These are phyloP conservation scores for Wallacemonas rigidus DNA, from an alignment of 208 protist genomes.

Conservation along the genomic window DNA sequence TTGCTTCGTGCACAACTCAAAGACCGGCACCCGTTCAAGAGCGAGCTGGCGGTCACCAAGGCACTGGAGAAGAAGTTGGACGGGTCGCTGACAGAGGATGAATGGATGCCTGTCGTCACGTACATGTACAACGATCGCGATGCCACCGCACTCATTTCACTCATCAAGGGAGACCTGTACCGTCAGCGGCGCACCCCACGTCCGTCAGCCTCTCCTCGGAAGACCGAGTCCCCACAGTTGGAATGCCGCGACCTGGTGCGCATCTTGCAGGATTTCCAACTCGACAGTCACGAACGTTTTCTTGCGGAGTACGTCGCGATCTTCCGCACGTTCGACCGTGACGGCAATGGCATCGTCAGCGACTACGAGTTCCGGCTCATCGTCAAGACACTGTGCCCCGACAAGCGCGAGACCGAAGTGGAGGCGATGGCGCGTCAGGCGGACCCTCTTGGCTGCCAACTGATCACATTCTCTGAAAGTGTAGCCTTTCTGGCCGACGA, in stretches of 20 bases:
- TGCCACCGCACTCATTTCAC: slow-evolving; percentile 56
- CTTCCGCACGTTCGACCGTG: slow-evolving; percentile 72
- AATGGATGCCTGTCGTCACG: slow-evolving; percentile 83
- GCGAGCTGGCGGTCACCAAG: slow-evolving; percentile 51
- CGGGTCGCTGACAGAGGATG: slow-evolving; percentile 60
- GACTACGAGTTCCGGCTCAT: slow-evolving; percentile 62
- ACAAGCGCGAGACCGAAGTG: slow-evolving; percentile 59
- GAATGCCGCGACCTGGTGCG: slow-evolving; percentile 72
- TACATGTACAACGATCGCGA: slow-evolving; percentile 91
- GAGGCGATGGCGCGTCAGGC: slow-evolving; percentile 58
- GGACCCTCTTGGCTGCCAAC: slow-evolving; percentile 69
- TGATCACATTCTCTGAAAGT: slow-evolving; percentile 86
- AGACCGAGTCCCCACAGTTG: slow-evolving; percentile 36
- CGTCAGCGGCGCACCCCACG: slow-evolving; percentile 27
- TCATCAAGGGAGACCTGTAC: slow-evolving; percentile 57
- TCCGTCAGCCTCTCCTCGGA: slow-evolving; percentile 7
- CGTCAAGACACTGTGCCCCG: slow-evolving; percentile 49
- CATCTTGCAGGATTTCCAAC: slow-evolving; percentile 88
- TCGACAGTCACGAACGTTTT: slow-evolving; percentile 89
- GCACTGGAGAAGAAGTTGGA: slow-evolving; percentile 56
- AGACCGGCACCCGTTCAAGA: slow-evolving; percentile 45
- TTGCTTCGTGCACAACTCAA: slow-evolving; percentile 74
- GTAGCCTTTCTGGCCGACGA: slow-evolving; percentile 74
- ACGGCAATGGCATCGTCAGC: slow-evolving; percentile 83
- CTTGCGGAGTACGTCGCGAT: slow-evolving; percentile 70